Evolutionary conservation across 257 asterid species (phyloP).

Genomic region (Gardenia jasminoides): DNA sequence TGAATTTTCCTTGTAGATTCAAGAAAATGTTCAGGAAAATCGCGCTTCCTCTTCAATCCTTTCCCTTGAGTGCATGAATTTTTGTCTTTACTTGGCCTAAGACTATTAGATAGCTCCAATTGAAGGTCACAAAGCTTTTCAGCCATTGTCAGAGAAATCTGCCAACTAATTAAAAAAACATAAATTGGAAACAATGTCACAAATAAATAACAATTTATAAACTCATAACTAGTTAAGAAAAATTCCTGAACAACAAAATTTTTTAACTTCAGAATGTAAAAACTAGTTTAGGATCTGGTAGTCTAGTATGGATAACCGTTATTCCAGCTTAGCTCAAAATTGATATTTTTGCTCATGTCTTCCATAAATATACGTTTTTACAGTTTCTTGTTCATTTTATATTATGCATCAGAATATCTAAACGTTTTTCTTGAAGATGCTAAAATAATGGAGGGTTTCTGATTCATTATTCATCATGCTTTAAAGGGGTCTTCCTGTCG

Average conservation of each 20-base stretch:
- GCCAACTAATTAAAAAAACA: conserved; percentile 25
- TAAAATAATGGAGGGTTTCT: too few relatives aligned
- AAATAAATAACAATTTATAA: background rate
- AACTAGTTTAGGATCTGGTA: too few relatives aligned
- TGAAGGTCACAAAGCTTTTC: conserved; percentile 38
- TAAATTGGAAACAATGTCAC: background rate
- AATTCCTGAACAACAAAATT: background rate
- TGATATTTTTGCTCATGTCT: background rate
- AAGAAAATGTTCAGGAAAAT: background rate
- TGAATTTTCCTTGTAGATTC: background rate
- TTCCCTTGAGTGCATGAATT: background rate
- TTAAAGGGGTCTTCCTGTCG: too few relatives aligned
- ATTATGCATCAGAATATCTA: background rate
- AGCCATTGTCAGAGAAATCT: conserved; percentile 38
- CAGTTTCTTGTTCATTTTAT: background rate
- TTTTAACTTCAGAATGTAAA: background rate
- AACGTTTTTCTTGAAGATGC: background rate
- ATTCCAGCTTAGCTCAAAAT: too few relatives aligned
- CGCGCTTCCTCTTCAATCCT: conserved; percentile 16
- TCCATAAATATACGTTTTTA: background rate
- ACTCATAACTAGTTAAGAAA: background rate
- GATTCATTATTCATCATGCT: too few relatives aligned
- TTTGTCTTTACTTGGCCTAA: background rate
- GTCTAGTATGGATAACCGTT: too few relatives aligned
- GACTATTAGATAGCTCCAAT: conserved; percentile 9